Evolutionary conservation across 495 filamentous ascomycete species (phyloP).

Genomic region (Penicillium longicatenatum): DNA sequence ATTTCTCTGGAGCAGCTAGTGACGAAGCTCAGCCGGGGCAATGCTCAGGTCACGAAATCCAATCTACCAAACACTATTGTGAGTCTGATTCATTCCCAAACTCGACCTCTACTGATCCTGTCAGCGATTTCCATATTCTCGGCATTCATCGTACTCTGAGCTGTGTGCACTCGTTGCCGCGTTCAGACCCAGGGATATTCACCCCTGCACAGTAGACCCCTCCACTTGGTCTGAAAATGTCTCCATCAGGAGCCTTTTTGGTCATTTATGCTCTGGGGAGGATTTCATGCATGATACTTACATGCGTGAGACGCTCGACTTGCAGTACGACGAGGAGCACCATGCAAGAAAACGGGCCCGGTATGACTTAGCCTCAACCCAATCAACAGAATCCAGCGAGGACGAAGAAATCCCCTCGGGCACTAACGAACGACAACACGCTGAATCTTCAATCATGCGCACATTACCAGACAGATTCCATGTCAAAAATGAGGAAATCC

Average conservation of each 20-base stretch:
- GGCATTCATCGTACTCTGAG: constrained; percentile 86
- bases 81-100: constrained; percentile 8
- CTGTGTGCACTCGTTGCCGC: constrained; percentile 67
- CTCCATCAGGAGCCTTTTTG: constrained; percentile 69
- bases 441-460: not conserved
- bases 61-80: constrained; percentile 28
- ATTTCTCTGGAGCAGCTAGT: constrained; percentile 49
- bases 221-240: constrained; percentile 60
- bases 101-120: constrained; percentile 5
- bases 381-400: constrained; percentile 22
- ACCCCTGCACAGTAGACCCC: constrained; percentile 79
- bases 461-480: constrained; percentile 4
- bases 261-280: constrained; percentile 61
- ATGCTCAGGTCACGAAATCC: not conserved
- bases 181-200: constrained; percentile 75
- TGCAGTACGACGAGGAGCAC: constrained; percentile 21
- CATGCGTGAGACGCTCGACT: constrained; percentile 48
- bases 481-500: constrained; percentile 29
- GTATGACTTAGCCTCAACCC: constrained; percentile 25
- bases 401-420: not conserved
- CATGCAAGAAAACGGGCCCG: constrained; percentile 30
- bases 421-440: not conserved
- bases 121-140: constrained; percentile 78
- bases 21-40: constrained; percentile 33
- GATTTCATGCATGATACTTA: constrained; percentile 66